These are phyloP conservation scores for Cyclotella distinguenda DNA, from an alignment of 108 stramenopile genomes.

Conservation along the genomic window DNA sequence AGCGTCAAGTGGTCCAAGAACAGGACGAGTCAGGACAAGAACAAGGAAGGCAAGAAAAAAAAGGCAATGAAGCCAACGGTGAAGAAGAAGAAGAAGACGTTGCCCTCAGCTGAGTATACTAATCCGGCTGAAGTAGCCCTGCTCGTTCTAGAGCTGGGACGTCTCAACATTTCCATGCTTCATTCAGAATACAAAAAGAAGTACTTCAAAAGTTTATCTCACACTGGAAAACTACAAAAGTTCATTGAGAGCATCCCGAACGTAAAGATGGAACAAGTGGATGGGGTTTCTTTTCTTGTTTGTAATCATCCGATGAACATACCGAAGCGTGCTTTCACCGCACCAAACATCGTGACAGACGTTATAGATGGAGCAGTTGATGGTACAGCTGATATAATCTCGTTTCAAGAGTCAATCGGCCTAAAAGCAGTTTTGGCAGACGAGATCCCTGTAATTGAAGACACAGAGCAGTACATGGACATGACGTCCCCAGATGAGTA, in stretches of 20 bases:
- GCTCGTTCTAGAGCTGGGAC: neutral
- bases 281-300: neutral
- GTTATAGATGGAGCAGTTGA: neutral
- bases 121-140: neutral
- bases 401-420: conserved; percentile 4
- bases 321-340: neutral
- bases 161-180: neutral
- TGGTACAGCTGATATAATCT: conserved; percentile 10
- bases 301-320: neutral
- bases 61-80: no score
- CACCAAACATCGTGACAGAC: neutral
- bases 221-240: neutral
- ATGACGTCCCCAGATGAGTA: neutral
- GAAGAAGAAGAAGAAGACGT: no score
- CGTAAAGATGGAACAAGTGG: neutral
- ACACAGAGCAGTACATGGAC: neutral
- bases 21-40: no score
- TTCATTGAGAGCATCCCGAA: neutral
- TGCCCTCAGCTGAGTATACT: no score
- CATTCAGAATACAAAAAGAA: neutral
- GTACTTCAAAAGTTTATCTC: neutral
- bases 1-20: no score
- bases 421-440: neutral
- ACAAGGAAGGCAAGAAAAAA: no score
- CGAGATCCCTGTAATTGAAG: neutral